Evolutionary conservation across 2,329 filamentous ascomycete genomes (phyloP), one percentile per base, ranked within the genome.

Genomic region (Penicillium griseofulvum): DNA sequence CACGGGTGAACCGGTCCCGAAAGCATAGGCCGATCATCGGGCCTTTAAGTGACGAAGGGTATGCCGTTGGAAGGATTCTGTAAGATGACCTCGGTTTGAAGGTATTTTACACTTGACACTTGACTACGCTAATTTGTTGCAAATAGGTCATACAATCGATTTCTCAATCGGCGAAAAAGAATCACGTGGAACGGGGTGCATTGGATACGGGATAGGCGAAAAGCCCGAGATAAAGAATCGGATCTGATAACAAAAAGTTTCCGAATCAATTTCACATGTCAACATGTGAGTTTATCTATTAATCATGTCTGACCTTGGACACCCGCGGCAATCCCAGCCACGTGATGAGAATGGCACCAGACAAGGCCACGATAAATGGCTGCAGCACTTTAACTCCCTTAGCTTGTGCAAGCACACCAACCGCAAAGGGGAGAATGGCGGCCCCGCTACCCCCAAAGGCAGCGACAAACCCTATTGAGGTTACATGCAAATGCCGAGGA

Each of bases 381-480:
- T 85, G 83, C 63, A 87, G 65, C 1, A 85, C 82, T 68, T 80
- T 70, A 11, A 86, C 83, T 9, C 84, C 84, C 58, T 78, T 82
- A 1, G 77, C 76, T 68, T 86, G 81, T 4, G 76, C 77, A 54
- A 79, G 71, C 0, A 76, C 76, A n/a, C 76, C 76, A 0, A 78
- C 72, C 0, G 70, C 73, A 58, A 78, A 78, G 1, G 76, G 77
- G 28, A 78, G 65, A 17, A 75, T 65, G 0, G 73, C 72, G 1
- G 87, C 89, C 0, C 90, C 90, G 2, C 81, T 82, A 0, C 88
- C 87, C 3, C 90, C 90, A 69, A 93, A 85, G 0, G 90, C 89
- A 0, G 88, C 85, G 0, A 87, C 87, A 64, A 95, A 93, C 0
- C 90, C 90, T 58, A 95, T 90, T 0, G 87, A 85, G n/a, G 83